A percentile compares a stretch with the other conserved stretches of the same genome.
These are phyloP conservation scores for Boechera divaricarpa DNA, from an alignment of 345 rosid species.

Conservation along the genomic window DNA sequence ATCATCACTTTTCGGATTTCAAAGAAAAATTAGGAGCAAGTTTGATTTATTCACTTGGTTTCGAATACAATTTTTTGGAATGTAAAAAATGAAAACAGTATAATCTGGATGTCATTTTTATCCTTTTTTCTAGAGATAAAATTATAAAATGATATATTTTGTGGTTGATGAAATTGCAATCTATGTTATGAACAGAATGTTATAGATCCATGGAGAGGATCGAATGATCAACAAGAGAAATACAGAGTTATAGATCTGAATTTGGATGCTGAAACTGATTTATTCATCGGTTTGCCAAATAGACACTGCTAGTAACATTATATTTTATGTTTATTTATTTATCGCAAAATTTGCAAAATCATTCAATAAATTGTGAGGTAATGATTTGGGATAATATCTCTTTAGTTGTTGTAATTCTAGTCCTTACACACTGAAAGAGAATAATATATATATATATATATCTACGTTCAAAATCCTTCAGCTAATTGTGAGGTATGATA, in stretches of 20 bases:
- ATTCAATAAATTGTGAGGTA: constrained; percentile 7
- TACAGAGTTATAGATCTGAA: constrained; percentile 39
- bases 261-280: constrained; percentile 42
- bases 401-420: neutral
- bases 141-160: neutral
- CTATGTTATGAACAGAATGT: constrained; percentile 33
- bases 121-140: neutral
- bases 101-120: neutral
- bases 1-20: neutral
- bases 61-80: neutral
- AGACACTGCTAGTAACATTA: constrained; percentile 12
- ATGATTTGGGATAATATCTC: neutral
- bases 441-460: neutral
- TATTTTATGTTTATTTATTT: neutral
- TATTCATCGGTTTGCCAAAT: constrained; percentile 43
- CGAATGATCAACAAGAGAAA: constrained; percentile 33
- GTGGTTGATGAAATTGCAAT: constrained; percentile 21
- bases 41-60: neutral
- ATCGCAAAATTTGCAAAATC: neutral
- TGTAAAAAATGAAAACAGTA: neutral
- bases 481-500: neutral
- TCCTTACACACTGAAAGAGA: neutral
- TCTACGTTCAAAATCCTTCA: neutral
- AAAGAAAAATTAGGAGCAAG: neutral
- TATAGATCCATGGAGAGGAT: constrained; percentile 30